These are phyloP conservation scores for Penicillium soppii DNA, from an alignment of 495 filamentous ascomycete species.

Conservation along the genomic window DNA sequence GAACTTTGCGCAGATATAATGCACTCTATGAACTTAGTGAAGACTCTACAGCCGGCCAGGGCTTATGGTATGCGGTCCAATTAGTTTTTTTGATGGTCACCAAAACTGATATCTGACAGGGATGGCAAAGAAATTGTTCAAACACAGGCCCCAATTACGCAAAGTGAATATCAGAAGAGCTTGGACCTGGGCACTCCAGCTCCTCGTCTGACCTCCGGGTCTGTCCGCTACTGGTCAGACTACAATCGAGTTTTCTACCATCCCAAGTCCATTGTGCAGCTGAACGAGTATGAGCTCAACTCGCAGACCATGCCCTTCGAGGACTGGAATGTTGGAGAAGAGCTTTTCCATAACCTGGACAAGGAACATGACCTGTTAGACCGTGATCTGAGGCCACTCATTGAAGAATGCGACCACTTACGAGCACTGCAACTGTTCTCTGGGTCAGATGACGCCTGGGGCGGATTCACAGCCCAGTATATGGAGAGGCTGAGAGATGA, in stretches of 20 bases:
- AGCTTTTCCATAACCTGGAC: slow-evolving; percentile 78
- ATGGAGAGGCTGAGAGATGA: slow-evolving; percentile 83
- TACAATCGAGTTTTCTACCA: slow-evolving; percentile 91
- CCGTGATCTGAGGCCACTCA: slow-evolving; percentile 79
- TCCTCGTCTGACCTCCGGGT: slow-evolving; percentile 62
- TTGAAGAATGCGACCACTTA: slow-evolving; percentile 90
- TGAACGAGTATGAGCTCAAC: slow-evolving; percentile 83
- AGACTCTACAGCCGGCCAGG: slow-evolving; percentile 45
- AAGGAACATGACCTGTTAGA: slow-evolving; percentile 86
- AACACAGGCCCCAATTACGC: slow-evolving; percentile 60
- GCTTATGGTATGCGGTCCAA: slow-evolving; percentile 55
- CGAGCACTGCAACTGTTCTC: slow-evolving; percentile 84
- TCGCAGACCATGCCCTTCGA: slow-evolving; percentile 81
- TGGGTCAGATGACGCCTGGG: slow-evolving; percentile 87
- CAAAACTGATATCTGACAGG: slow-evolving; percentile 45
- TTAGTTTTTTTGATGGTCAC: not conserved
- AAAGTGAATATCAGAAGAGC: slow-evolving; percentile 71
- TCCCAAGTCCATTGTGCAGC: slow-evolving; percentile 80
- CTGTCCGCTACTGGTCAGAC: slow-evolving; percentile 93
- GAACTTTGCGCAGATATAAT: slow-evolving; percentile 81
- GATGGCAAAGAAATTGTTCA: slow-evolving; percentile 68
- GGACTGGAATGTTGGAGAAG: slow-evolving; percentile 73
- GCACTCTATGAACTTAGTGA: slow-evolving; percentile 76
- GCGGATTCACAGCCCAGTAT: slow-evolving; percentile 79
- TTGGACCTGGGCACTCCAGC: slow-evolving; percentile 65